Base-by-base conservation (phyloP, 768 basidiomycete genomes). In the Myochromella boudieri region DNA sequence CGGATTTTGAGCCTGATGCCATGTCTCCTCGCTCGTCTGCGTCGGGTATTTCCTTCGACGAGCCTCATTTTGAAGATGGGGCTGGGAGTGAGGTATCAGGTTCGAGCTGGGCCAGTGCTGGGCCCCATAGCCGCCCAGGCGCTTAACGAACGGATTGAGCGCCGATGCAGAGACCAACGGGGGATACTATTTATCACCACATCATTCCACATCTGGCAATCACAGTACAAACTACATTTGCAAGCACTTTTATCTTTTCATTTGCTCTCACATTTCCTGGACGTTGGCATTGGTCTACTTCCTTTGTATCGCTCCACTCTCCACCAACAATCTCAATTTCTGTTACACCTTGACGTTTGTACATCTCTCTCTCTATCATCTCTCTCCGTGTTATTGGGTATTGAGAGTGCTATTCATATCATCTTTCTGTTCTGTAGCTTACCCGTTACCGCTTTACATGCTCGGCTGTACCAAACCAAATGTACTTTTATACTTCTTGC, bases 31-130 rank as follows among this genome's bases (percentile, higher is more conserved):
- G 25, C 20, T 54, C 52, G 40, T 48, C 53, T 11, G 41, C 38
- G 14, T 20, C 48, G 5, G 46, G 22, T 11, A 27, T 42, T 7
- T 8, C 37, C 24, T 28, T 39, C 10, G 54, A 54, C 18, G 40
- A 49, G 5, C 36, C 12, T 25, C 31, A 47, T 15, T 24, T 43
- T 10, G 44, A 50, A 25, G 57, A 56, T 26, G 27, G 44, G 12
- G 42, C 15, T 10, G 42, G 46, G 18, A 54, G 55, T 20, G 53
- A 59, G 28, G 18, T 38, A 3, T 59, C 57, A 12, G 51, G 42
- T 11, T 56, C 53, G 10, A 60, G 59, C 36, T 60, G 59, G 59
- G 50, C 49, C 21, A 59, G 59, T 41, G 59, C 43, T 11, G 44
- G 53, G 11, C 38, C 42, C 22, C 54, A 47, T 28, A 48, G 45